Evolutionary conservation across 2,329 filamentous ascomycete genomes (phyloP).

Genomic region (Penicillium sp.): DNA sequence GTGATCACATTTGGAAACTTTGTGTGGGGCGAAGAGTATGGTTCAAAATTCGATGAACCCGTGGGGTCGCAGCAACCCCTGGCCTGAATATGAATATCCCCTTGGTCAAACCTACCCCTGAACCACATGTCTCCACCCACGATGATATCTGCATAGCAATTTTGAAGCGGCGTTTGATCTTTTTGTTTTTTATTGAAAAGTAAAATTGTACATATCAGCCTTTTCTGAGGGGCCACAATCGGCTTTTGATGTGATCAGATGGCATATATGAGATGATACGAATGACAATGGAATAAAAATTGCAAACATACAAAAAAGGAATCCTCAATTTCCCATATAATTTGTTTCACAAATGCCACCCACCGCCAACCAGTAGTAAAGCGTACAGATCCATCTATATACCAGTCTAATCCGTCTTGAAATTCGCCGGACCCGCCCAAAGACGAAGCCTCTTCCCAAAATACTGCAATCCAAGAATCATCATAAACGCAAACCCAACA

Average conservation of each 20-base stretch:
- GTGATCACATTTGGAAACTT: conserved; percentile 84
- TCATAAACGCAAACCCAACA: conserved; percentile 39
- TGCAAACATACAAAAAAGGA: not conserved
- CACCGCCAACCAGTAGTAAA: too few relatives aligned
- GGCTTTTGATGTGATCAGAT: not conserved
- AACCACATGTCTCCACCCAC: not conserved
- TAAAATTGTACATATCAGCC: conserved; percentile 16
- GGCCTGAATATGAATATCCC: not conserved
- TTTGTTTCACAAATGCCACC: too few relatives aligned
- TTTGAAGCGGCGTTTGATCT: conserved; percentile 8
- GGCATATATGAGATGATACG: not conserved
- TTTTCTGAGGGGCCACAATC: not conserved
- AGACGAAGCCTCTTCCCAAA: conserved; percentile 44
- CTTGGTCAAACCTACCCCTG: not conserved
- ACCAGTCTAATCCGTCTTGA: conserved; percentile 15
- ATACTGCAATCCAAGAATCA: conserved; percentile 41
- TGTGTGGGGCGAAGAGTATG: conserved; percentile 21
- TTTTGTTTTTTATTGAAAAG: not conserved
- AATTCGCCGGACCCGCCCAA: conserved; percentile 16
- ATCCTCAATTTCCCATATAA: too few relatives aligned
- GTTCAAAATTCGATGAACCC: not conserved
- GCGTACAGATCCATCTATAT: not conserved
- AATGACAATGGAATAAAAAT: not conserved
- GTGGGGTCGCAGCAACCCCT: conserved; percentile 6
- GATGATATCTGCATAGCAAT: conserved; percentile 5